A percentile compares a stretch with the other conserved stretches of the same genome.
Evolutionary conservation across 805 yeast genomes (phyloP).

Genomic region (Metschnikowia kunwiensis): DNA sequence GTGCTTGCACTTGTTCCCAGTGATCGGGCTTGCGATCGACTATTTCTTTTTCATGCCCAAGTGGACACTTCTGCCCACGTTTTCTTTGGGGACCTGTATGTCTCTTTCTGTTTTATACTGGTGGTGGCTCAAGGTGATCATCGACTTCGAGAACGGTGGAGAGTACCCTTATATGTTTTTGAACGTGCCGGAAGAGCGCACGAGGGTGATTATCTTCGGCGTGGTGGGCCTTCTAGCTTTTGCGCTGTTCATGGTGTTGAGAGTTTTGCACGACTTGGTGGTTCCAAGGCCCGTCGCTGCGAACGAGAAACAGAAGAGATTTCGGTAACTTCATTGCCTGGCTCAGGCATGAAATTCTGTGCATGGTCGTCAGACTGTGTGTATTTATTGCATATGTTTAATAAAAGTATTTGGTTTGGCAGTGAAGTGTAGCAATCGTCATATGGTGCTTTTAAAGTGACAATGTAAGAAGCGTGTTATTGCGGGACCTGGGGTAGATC

Average conservation of each 20-base stretch:
- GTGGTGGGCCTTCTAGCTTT: slow-evolving; percentile 38
- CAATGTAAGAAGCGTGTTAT: no score
- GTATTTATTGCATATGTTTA: no score
- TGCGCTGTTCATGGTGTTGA: slow-evolving; percentile 29
- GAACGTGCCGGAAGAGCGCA: slow-evolving; percentile 45
- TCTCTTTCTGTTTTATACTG: slow-evolving; percentile 50
- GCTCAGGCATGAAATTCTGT: no score
- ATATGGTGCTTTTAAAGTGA: no score
- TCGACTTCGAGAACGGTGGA: slow-evolving; percentile 46
- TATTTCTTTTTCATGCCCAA: slow-evolving; percentile 51
- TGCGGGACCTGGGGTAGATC: no score
- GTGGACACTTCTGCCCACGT: slow-evolving; percentile 33
- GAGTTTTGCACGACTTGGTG: slow-evolving; percentile 24
- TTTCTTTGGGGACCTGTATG: slow-evolving; percentile 40
- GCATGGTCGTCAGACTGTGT: no score
- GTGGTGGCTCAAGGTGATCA: slow-evolving; percentile 45
- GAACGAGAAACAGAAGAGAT: background rate
- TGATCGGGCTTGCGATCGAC: slow-evolving; percentile 49
- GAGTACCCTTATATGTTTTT: slow-evolving; percentile 68
- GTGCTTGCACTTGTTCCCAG: slow-evolving; percentile 59
- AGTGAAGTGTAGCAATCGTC: no score
- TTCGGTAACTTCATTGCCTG: background rate
- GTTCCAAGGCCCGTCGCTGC: slow-evolving; percentile 1
- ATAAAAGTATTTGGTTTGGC: no score
- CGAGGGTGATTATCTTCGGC: slow-evolving; percentile 47